phyloP scores from a whole-genome alignment of 768 basidiomycete genomes.

The Asterophora parasitica region DNA sequence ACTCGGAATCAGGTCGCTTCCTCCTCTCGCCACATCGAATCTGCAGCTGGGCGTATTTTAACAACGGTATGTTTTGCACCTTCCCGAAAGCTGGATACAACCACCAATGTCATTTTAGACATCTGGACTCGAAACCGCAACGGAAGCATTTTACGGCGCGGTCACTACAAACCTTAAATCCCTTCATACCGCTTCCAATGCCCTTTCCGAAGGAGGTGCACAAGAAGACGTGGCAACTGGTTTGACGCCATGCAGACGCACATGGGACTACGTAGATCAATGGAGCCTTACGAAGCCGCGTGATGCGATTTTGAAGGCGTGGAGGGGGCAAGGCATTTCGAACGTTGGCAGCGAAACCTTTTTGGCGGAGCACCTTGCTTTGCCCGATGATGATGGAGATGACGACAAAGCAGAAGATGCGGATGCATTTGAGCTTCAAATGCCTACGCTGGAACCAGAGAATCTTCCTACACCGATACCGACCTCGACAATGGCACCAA shows the following conservation, averaged over 20 bases:
- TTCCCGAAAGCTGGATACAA: not conserved
- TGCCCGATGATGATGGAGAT: conserved; percentile 26
- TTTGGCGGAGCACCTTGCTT: conserved; percentile 30
- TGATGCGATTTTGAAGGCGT: conserved; percentile 51
- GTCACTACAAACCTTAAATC: conserved; percentile 40
- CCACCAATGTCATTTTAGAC: conserved; percentile 28
- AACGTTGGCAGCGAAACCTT: conserved; percentile 30
- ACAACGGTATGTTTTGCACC: conserved; percentile 42
- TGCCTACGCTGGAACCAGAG: conserved; percentile 12
- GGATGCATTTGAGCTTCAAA: conserved; percentile 5
- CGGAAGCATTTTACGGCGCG: conserved; percentile 39
- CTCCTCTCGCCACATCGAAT: conserved; percentile 36
- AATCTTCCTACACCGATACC: conserved; percentile 3
- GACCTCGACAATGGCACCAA: not conserved
- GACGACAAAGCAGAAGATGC: conserved; percentile 17
- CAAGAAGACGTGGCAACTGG: conserved; percentile 67
- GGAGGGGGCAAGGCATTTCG: conserved; percentile 34
- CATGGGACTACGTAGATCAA: conserved; percentile 62
- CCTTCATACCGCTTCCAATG: conserved; percentile 45
- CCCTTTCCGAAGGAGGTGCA: conserved; percentile 52
- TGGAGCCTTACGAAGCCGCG: conserved; percentile 71
- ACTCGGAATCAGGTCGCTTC: conserved; percentile 49
- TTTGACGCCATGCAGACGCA: conserved; percentile 70
- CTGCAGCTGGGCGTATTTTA: conserved; percentile 28
- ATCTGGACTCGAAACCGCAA: conserved; percentile 32